Base-by-base conservation (phyloP, 805 yeast genomes). In the Lachancea lanzarotensis region DNA sequence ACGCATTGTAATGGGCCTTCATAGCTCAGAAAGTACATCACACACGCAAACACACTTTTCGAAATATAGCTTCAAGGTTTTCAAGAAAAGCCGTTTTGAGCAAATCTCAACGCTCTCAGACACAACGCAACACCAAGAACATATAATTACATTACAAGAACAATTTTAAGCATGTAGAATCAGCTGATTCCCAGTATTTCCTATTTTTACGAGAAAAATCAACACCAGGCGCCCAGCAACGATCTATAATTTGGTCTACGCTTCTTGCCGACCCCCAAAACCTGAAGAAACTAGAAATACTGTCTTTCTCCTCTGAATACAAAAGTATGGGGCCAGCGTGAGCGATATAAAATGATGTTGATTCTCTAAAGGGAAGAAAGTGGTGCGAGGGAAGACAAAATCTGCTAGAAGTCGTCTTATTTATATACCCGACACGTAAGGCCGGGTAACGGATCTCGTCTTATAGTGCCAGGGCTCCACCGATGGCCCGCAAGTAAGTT, bases 191-290 rank as follows among this genome's bases (percentile, higher is more conserved):
- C 71, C 68, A 53, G 56, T 56, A 51, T 57, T 51, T 65, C 68
- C 62, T 40, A 20, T 50, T 52, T 29, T 22, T 40, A 33, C 40
- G 46, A 50, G 45, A 45, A 43, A 35, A 48, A 52, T 66, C 70
- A 65, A 63, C 60, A 59, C 53, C 63, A 54, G 70, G 70, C 66
- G 70, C 70, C 70, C 70, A 66, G 69, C 66, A 65, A 65, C 68
- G 69, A 51, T 59, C 67, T 51, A 43, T 25, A 30, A 46, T 55
- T 50, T 27, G 11, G 37, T 62, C 66, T 61, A 59, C 65, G 61
- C 66, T 58, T 44, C 40, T 37, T 43, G 30, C 46, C 42, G 38
- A 20, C 42, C 46, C 46, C 46, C 25, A 20, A 40, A 35, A 42
- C 48, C 45, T 39, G 48, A 30, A 38, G 40, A 35, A 29, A 29